These are phyloP conservation scores for Fusarium musae DNA, from an alignment of 2,329 filamentous ascomycete genomes.

Conservation along the genomic window DNA sequence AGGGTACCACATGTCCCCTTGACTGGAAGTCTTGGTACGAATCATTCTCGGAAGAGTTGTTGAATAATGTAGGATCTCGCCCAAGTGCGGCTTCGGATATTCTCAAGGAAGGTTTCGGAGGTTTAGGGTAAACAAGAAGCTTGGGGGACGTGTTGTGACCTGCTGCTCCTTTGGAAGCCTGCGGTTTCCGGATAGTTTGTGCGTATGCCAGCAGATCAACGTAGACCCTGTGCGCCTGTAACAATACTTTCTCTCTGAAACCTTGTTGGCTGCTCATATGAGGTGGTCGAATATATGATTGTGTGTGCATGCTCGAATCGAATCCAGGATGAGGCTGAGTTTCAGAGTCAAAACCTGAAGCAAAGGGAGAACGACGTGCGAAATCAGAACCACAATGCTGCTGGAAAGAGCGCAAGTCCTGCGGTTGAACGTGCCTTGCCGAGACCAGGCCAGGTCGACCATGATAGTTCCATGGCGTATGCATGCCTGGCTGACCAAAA, in stretches of 20 bases:
- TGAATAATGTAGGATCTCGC: conserved; percentile 7
- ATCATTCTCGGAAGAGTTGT: conserved; percentile 11
- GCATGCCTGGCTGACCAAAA: conserved; percentile 46
- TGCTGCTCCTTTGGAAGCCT: conserved; percentile 52
- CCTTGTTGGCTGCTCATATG: conserved; percentile 41
- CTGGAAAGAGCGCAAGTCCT: conserved; percentile 16
- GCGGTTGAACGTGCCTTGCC: conserved; percentile 24
- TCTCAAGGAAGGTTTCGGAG: conserved; percentile 51
- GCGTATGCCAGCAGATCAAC: conserved; percentile 75
- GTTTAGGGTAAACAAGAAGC: conserved; percentile 66
- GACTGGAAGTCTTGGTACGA: conserved; percentile 24
- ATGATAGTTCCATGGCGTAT: conserved; percentile 38
- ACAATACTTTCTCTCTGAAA: conserved; percentile 75
- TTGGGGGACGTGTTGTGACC: conserved; percentile 56
- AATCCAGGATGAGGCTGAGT: conserved; percentile 10
- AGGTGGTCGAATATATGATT: conserved; percentile 14
- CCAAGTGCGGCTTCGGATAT: conserved; percentile 15
- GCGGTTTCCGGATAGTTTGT: conserved; percentile 66
- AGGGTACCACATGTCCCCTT: conserved; percentile 11
- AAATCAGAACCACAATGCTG: conserved; percentile 23
- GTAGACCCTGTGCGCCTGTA: conserved; percentile 78
- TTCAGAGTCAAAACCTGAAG: conserved; percentile 14
- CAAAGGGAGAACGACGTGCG: conserved; percentile 19
- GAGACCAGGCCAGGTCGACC: conserved; percentile 9
- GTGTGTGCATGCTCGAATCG: conserved; percentile 6